A percentile compares a stretch with the other conserved stretches of the same genome.
phyloP scores from a whole-genome alignment of 2,329 filamentous ascomycete genomes.

The Coniochaeta sp. region DNA sequence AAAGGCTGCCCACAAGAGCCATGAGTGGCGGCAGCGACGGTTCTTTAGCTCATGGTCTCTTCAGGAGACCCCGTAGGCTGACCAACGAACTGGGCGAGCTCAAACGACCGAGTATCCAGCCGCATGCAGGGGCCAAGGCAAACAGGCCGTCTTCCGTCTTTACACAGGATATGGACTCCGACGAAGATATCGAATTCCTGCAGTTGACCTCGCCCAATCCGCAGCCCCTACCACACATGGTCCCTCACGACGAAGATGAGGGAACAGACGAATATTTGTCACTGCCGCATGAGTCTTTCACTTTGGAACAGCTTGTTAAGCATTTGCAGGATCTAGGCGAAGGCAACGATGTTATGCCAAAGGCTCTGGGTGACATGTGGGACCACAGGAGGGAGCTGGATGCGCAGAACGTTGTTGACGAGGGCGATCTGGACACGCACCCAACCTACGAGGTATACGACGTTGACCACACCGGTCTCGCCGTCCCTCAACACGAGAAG shows the following conservation, averaged over 20 bases:
- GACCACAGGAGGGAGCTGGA: slow-evolving; percentile 24
- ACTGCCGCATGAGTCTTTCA: slow-evolving; percentile 18
- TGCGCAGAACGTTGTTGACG: slow-evolving; percentile 21
- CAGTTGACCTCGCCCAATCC: slow-evolving; percentile 15
- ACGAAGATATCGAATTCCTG: slow-evolving; percentile 9
- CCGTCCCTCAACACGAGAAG: slow-evolving; percentile 27
- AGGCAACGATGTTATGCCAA: slow-evolving; percentile 30
- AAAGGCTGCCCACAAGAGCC: background rate
- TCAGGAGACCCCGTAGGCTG: slow-evolving; percentile 3
- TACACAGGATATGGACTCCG: slow-evolving; percentile 5
- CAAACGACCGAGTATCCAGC: background rate
- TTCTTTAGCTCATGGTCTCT: background rate
- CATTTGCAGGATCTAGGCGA: slow-evolving; percentile 29
- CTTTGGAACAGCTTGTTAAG: slow-evolving; percentile 33
- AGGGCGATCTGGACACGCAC: slow-evolving; percentile 32
- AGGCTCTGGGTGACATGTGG: slow-evolving; percentile 28
- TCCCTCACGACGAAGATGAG: slow-evolving; percentile 37
- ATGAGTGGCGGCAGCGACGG: slow-evolving; percentile 5
- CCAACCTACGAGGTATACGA: slow-evolving; percentile 53
- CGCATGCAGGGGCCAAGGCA: background rate
- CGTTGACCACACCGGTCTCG: slow-evolving; percentile 36
- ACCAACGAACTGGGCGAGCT: slow-evolving; percentile 6
- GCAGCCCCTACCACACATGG: slow-evolving; percentile 46
- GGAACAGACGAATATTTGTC: background rate
- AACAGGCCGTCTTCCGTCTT: slow-evolving; percentile 6